Base-by-base conservation (phyloP, 345 rosid species). In the Hibiscus trionum region DNA sequence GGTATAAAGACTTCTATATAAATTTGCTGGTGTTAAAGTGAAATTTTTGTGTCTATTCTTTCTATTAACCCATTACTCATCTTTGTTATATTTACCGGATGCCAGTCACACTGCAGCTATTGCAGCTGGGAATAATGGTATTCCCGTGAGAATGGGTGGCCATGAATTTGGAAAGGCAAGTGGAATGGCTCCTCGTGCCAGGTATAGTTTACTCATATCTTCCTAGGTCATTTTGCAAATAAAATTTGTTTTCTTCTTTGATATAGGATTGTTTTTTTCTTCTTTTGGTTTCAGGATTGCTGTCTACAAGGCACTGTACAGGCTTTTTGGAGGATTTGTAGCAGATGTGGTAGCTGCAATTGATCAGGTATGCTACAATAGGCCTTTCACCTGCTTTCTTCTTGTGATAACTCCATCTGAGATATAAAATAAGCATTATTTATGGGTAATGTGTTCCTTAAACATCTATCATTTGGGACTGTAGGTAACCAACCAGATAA, bases 101-200 rank as follows among this genome's bases (percentile, higher is more conserved):
- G 46, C 69, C 86, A 95, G 99, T 87, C 99, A 95, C 75, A 95
- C 93, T 47, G 99, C 99, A 73, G 91, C 98, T 67, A 95, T 95
- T 73, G 99, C 99, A 62, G 99, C 99, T 39, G 99, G 99, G 75
- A 92, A 92, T 75, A 95, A 95, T 83, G 99, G 98, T 65, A 89
- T 95, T 74, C 96, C 97, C 3, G 97, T 95, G 83, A 90, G 88
- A 83, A 76, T 90, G 81, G 84, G 84, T 17, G 99, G 99, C 72
- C 84, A 95, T 86, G 99, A 95, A 75, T 95, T 92, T 81, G 99
- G 99, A 53, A 95, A 84, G 88, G 99, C 99, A 19, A 95, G 99
- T 21, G 99, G 99, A 56, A 95, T 95, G 99, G 99, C 99, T 80
- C 99, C 99, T 57, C 97, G 99, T 76, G 97, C 99, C 56, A 89